Evolutionary conservation across 495 filamentous ascomycete genomes (phyloP), one percentile per base, ranked within the genome.

Genomic region (Neurospora sp.): DNA sequence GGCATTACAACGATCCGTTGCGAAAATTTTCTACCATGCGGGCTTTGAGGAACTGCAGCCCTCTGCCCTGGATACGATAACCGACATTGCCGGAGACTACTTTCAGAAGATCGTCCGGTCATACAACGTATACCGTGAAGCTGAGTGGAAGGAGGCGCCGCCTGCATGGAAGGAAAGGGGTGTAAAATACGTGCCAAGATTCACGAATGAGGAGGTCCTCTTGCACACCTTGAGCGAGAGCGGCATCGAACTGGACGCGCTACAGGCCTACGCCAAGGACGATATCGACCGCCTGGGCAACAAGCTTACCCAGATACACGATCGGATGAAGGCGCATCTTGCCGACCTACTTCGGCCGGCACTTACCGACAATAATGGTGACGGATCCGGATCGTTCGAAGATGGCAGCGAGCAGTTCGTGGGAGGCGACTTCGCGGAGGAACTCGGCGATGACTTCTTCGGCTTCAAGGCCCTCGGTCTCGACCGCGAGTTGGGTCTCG

Each of bases 11-110:
- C 89, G 96, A 71, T 95, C 93, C 31, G 90, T 98, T 31, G 94
- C 91, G 40, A 96, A 99, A 83, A 88, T 99, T 35, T 96, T 97
- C 77, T 98, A 97, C 78, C 94, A 97, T 82, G 91, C 96, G 71
- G 96, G 96, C 8, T 99, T 98, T 75, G 96, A 99, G 81, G 96
- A 99, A 77, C 94, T 94, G 74, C 96, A 99, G 76, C 96, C 96
- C 7, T 95, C 93, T 40, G 95, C 96, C 53, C 83, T 99, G 40
- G 96, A 98, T 73, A 88, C 91, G 1, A 89, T 94, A 44, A 97
- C 96, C 0, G 95, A 98, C 77, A 90, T 97, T 66, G 94, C 94
- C 0, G 89, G 90, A 31, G 92, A 97, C 75, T 98, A 93, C 80
- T 97, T 99, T 76, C 84, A 87, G 69, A 97, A 97, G 77, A 83